Evolutionary conservation across 2,329 filamentous ascomycete genomes (phyloP), one percentile per base, ranked within the genome.

Genomic region (Pestalotiopsis sp.): DNA sequence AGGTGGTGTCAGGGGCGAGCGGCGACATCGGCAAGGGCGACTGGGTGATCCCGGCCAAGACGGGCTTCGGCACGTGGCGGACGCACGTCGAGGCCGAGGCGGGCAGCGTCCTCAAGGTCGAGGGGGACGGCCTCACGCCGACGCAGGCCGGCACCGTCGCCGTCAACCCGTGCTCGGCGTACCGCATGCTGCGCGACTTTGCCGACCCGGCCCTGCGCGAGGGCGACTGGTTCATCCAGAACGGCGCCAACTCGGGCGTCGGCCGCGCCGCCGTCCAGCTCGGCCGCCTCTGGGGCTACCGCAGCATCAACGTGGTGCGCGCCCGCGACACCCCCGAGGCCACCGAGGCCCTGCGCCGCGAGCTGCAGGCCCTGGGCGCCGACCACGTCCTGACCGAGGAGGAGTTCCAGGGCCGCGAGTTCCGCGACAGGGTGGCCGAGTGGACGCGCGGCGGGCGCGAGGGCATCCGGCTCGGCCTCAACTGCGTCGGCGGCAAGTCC

Each of bases 161-260:
- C 71, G 93, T 99, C 57, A 99, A 99, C 80, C 96, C 96, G 1
- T 95, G 93, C 80, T 97, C 94, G 1, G 96, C 96, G 2, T 98
- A 97, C 82, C 90, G 95, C 67, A 97, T 99, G 91, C 87, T 99
- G 69, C 90, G 90, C 68, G 93, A 95, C 78, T 98, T 95, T 77
- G 82, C 83, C 69, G 80, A 82, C 66, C 79, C 84, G 12, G 82
- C 80, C 1, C 73, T 87, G 63, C 83, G 82, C 67, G 88, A 90
- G n/a, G 93, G 95, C 67, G 92, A 97, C 68, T 99, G 95, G 95
- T 93, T 98, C 77, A 90, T 99, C 61, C 96, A 99, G 82, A 99
- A 99, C 79, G 96, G 95, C 7, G 96, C 95, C 52, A 99, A 99
- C 81, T 94, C 91, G 57, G 96, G 94, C 12, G 96, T 99, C 17